phyloP scores from a whole-genome alignment of 2,329 filamentous ascomycete species.

The Emydomyces testavorans region DNA sequence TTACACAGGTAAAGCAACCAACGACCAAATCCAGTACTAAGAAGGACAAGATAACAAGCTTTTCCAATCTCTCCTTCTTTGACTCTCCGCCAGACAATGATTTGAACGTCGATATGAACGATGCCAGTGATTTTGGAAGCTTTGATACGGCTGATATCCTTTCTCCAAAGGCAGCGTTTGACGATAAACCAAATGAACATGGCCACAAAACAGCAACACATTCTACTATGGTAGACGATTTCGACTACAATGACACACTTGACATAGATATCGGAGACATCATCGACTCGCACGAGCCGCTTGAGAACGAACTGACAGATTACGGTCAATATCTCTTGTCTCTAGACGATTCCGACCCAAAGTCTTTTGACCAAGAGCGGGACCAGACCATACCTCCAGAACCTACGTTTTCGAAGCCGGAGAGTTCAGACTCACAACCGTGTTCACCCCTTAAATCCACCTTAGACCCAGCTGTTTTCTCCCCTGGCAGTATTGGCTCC shows the following conservation, averaged over 20 bases:
- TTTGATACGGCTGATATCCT: constrained; percentile 1
- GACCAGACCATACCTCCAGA: not conserved
- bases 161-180: not conserved
- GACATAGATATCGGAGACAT: not conserved
- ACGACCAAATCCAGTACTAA: not conserved
- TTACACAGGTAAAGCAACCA: not conserved
- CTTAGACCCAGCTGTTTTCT: not conserved
- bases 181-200: not conserved
- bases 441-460: not conserved
- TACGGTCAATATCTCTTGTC: constrained; percentile 9
- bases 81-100: not conserved
- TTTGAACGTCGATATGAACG: not conserved
- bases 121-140: constrained; percentile 5
- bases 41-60: not conserved
- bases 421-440: not conserved
- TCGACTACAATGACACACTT: constrained; percentile 4
- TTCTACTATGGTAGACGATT: not conserved
- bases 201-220: not conserved
- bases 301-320: constrained; percentile 8
- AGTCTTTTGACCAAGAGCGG: not conserved
- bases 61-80: not conserved
- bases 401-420: not conserved
- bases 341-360: not conserved
- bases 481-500: not conserved
- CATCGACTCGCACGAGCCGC: not conserved